phyloP scores from a whole-genome alignment of 2,329 filamentous ascomycete species.

The Calcarisporium arbuscula region DNA sequence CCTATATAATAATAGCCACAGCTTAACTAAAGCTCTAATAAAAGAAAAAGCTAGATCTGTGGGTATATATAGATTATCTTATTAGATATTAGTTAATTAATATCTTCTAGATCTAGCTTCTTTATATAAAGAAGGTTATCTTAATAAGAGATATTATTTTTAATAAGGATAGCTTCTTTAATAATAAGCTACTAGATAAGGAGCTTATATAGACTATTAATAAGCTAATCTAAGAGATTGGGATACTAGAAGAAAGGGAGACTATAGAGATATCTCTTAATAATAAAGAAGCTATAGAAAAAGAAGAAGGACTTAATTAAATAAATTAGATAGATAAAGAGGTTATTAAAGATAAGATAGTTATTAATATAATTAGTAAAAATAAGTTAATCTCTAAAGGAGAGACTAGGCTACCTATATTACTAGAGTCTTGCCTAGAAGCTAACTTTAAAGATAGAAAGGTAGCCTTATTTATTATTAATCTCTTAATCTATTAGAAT shows the following conservation, averaged over 20 bases:
- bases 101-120: slow-evolving; percentile 2
- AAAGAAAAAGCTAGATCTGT: slow-evolving; percentile 2
- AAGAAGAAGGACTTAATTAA: background rate
- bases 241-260: background rate
- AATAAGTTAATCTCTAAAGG: background rate
- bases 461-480: background rate
- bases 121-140: slow-evolving; percentile 1
- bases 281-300: too few relatives aligned
- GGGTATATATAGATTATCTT: slow-evolving; percentile 2
- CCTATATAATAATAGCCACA: too few relatives aligned
- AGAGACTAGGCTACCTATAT: too few relatives aligned
- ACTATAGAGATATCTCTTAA: too few relatives aligned
- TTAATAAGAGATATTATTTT: slow-evolving; percentile 3
- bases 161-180: background rate
- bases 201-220: background rate
- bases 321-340: background rate
- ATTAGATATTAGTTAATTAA: slow-evolving; percentile 2
- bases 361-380: background rate
- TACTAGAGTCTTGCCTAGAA: too few relatives aligned
- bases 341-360: background rate
- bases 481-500: background rate
- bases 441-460: background rate
- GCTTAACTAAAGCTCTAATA: too few relatives aligned
- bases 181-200: background rate
- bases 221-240: background rate